These are phyloP conservation scores for Pseudotsuga menziesii DNA, from an alignment of 75 land plant species.

Conservation along the genomic window DNA sequence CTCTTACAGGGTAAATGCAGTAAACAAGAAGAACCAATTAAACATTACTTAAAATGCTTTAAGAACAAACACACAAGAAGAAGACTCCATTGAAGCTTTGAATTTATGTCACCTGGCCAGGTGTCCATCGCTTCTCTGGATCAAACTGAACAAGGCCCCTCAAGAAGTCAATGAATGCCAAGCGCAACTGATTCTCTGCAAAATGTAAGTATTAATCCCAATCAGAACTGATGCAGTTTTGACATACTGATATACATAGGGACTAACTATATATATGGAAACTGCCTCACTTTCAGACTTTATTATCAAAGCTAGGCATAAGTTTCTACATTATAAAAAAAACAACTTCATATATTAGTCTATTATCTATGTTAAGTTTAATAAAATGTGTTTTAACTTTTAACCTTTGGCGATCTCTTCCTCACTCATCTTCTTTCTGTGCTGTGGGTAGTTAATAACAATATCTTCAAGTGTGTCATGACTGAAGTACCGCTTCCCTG, in stretches of 20 bases:
- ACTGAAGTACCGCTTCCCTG: constrained; percentile 77
- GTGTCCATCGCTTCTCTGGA: constrained; percentile 91
- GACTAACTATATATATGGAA: background rate
- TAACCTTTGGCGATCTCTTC: constrained; percentile 70
- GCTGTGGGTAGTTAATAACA: constrained; percentile 62
- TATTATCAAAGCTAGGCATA: background rate
- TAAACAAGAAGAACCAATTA: background rate
- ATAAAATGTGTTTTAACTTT: constrained; percentile 21
- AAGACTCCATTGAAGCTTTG: background rate
- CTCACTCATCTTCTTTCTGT: constrained; percentile 40
- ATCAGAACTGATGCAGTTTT: background rate
- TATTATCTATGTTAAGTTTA: background rate
- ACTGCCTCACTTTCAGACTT: background rate
- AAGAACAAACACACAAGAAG: background rate
- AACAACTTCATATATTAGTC: background rate
- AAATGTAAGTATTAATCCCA: background rate
- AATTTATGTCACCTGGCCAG: constrained; percentile 62
- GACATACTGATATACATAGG: background rate
- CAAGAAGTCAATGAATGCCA: constrained; percentile 75
- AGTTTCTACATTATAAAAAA: background rate
- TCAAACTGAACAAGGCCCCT: constrained; percentile 90
- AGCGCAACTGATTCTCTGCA: constrained; percentile 61
- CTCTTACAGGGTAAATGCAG: background rate
- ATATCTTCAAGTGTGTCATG: constrained; percentile 65
- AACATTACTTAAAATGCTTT: background rate